These are phyloP conservation scores for Penicillium concentricum DNA, from an alignment of 2,329 filamentous ascomycete species.

Conservation along the genomic window DNA sequence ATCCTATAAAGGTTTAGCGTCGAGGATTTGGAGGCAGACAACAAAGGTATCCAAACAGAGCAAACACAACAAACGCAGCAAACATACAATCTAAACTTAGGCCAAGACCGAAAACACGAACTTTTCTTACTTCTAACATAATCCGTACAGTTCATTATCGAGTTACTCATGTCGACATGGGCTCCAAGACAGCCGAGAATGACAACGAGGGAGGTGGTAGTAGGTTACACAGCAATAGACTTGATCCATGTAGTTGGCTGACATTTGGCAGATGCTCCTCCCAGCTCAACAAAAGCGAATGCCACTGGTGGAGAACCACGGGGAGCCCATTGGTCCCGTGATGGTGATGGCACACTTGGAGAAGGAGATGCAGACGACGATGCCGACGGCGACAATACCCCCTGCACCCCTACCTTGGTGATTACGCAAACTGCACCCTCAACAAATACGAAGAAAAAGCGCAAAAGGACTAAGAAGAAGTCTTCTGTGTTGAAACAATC, in stretches of 20 bases:
- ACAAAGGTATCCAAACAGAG: neutral
- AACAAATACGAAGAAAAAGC: conserved; percentile 43
- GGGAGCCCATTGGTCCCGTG: conserved; percentile 42
- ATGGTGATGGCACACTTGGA: conserved; percentile 46
- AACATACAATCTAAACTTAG: neutral
- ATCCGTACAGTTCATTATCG: neutral
- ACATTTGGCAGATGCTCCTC: conserved; percentile 21
- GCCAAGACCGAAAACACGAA: neutral
- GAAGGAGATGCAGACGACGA: conserved; percentile 29
- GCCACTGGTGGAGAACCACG: conserved; percentile 43
- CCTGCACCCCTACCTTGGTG: conserved; percentile 18
- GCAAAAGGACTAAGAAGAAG: conserved; percentile 50
- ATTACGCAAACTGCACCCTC: conserved; percentile 27
- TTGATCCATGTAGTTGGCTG: neutral
- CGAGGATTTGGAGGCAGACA: too few species aligned
- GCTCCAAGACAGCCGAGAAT: conserved; percentile 43
- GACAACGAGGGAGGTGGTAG: conserved; percentile 34
- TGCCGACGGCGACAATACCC: conserved; percentile 13
- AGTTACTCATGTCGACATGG: conserved; percentile 36
- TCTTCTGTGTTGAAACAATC: conserved; percentile 38
- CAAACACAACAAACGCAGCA: neutral
- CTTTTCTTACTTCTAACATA: neutral
- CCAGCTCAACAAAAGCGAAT: conserved; percentile 23
- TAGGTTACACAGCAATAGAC: conserved; percentile 17
- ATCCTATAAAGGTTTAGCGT: neutral